Conservation (phyloP, 1,139 yeast genomes). For the Debaryomycetaceae sp. region DNA sequence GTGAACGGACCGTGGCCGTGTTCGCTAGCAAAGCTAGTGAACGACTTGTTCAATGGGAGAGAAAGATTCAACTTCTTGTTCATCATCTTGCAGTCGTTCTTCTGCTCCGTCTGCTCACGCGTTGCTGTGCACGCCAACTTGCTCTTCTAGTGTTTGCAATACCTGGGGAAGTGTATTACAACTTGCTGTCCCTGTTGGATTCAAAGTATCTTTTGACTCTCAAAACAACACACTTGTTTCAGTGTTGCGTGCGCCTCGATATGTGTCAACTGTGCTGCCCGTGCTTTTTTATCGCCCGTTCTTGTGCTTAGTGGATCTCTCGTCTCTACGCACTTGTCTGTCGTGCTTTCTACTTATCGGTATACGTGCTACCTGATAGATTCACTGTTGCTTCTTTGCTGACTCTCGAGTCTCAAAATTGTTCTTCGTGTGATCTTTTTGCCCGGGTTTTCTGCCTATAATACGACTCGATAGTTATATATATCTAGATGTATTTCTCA, state of each 20-base stretch:
- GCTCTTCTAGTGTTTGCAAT: neutral
- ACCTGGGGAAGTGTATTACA: neutral
- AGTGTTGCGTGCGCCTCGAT: neutral
- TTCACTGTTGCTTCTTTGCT: too few species aligned
- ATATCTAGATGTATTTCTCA: neutral
- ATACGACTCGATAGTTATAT: neutral
- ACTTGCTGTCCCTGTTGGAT: neutral
- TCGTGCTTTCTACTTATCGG: too few species aligned
- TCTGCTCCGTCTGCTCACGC: neutral
- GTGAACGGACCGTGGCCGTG: slow-evolving; percentile 36
- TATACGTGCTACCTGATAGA: too few species aligned
- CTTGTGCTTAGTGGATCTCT: too few species aligned
- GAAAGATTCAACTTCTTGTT: slow-evolving; percentile 27
- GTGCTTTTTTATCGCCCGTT: neutral
- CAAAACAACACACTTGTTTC: neutral
- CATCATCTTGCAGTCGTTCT: slow-evolving; percentile 13
- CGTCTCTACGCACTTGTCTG: too few species aligned
- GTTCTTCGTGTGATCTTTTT: neutral
- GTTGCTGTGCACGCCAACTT: neutral
- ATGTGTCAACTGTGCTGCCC: neutral
- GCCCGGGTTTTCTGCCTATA: neutral
- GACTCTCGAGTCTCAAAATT: too few species aligned
- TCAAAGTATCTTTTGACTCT: neutral
- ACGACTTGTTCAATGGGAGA: slow-evolving; percentile 29
- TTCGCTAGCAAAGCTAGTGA: slow-evolving; percentile 15